Base-by-base conservation (phyloP, 805 yeast species). In the Ogataea nakhonphanomensis region DNA sequence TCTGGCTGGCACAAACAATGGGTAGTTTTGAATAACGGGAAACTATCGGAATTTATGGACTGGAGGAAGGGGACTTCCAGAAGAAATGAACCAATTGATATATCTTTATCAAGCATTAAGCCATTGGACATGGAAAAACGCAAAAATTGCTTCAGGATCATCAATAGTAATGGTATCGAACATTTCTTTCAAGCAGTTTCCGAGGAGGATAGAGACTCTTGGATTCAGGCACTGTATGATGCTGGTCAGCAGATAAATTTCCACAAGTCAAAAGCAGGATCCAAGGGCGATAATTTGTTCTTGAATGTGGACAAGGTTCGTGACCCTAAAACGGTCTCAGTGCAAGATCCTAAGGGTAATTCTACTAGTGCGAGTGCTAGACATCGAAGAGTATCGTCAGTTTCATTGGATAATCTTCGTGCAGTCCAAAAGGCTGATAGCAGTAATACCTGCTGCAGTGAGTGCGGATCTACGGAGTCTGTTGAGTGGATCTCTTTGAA, bases 401-500 rank as follows among this genome's bases (percentile, higher is more conserved):
- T 64, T 3, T 49, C 67, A 3, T 37, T 54, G 12, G 58, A 54
- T 9, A 53, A 57, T 30, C 53, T 72, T 25, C 55, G 57, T n/a
- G 36, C 65, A 22, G 78, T 75, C 5, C 66, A 70, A 37, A 33
- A 49, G 1, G 62, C 61, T 3, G 73, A 78, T 28, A 61, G 72
- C n/a, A 73, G 79, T 24, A 90, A 90, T 54, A 51, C 60, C 4
- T 45, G 49, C 2, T 90, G 98, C 62, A 85, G 86, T 10, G 98
- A 90, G 54, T 90, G 98, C 66, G 81, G 82, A 0, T 56, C 78
- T 2, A 53, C 61, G 0, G 76, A 71, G 11, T 64, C 74, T 10
- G 95, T 85, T 11, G 96, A 89, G 50, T 90, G 96, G 96, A 74
- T 91, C 3, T 85, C 96, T 0, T 69, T 87, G 43, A 89, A 84